These are phyloP conservation scores for Colletotrichum sp. DNA, from an alignment of 2,329 filamentous ascomycete species.

Conservation along the genomic window DNA sequence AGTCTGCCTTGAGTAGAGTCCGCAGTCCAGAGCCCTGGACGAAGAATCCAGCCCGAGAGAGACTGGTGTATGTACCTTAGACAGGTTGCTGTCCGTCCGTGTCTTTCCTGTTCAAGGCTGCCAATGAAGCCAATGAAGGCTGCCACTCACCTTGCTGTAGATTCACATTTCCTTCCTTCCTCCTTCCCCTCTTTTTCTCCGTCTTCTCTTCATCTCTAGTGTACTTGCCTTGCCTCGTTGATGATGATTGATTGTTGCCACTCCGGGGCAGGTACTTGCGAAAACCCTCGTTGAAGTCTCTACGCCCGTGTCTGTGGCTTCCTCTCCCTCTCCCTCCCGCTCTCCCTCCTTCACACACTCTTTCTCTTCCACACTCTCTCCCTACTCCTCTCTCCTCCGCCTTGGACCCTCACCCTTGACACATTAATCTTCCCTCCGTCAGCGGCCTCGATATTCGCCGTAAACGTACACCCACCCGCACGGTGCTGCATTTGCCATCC, in stretches of 20 bases:
- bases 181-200: neutral
- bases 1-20: neutral
- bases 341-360: neutral
- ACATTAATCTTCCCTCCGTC: neutral
- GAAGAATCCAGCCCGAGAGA: neutral
- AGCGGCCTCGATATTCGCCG: neutral
- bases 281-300: neutral
- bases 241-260: neutral
- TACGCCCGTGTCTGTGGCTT: neutral
- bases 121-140: neutral
- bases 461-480: neutral
- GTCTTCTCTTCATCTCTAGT: neutral
- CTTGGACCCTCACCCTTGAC: neutral
- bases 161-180: neutral
- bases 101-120: neutral
- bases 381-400: neutral
- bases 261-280: neutral
- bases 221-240: neutral
- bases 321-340: neutral
- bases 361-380: neutral
- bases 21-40: neutral
- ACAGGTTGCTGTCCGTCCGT: neutral
- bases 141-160: neutral
- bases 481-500: neutral
- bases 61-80: neutral